A percentile compares a stretch with the other conserved stretches of the same genome.
Evolutionary conservation across 768 basidiomycete species (phyloP).

Genomic region (Lentinula sp.): DNA sequence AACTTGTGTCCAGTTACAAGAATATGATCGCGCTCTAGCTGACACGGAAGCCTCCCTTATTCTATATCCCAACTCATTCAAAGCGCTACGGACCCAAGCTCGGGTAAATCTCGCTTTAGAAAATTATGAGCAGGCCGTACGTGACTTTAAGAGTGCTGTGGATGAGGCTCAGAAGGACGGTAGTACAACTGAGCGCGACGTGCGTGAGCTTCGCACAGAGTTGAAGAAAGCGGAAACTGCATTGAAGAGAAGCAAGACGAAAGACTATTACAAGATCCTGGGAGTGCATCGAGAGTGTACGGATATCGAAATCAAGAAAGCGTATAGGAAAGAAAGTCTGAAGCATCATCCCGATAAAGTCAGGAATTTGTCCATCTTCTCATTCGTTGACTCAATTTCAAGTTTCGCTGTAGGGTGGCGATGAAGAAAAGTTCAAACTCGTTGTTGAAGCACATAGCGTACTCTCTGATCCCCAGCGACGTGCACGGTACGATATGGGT

Average conservation of each 20-base stretch:
- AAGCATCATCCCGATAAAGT: slow-evolving; percentile 87
- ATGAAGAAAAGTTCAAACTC: slow-evolving; percentile 94
- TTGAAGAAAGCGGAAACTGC: slow-evolving; percentile 77
- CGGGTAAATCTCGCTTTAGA: slow-evolving; percentile 73
- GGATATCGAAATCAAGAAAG: slow-evolving; percentile 83
- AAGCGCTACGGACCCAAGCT: slow-evolving; percentile 82
- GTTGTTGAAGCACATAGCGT: slow-evolving; percentile 79
- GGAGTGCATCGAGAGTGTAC: slow-evolving; percentile 53
- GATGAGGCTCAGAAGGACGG: slow-evolving; percentile 65
- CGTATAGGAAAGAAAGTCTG: slow-evolving; percentile 79
- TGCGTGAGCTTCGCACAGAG: slow-evolving; percentile 55
- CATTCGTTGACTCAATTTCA: background rate
- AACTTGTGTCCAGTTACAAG: slow-evolving; percentile 44
- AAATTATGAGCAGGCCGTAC: slow-evolving; percentile 62
- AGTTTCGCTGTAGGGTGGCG: slow-evolving; percentile 61
- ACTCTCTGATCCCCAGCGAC: slow-evolving; percentile 67
- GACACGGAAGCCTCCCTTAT: slow-evolving; percentile 67
- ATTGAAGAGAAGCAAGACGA: slow-evolving; percentile 83
- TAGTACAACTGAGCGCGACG: slow-evolving; percentile 49
- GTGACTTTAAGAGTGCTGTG: slow-evolving; percentile 76
- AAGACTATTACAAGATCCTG: slow-evolving; percentile 85
- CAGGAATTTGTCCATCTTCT: slow-evolving; percentile 5
- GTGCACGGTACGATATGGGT: slow-evolving; percentile 75
- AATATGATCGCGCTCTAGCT: slow-evolving; percentile 59
- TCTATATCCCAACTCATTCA: slow-evolving; percentile 65